Evolutionary conservation across 1,284 basidiomycete species (phyloP).

Genomic region (Cystobasidium pallidum): DNA sequence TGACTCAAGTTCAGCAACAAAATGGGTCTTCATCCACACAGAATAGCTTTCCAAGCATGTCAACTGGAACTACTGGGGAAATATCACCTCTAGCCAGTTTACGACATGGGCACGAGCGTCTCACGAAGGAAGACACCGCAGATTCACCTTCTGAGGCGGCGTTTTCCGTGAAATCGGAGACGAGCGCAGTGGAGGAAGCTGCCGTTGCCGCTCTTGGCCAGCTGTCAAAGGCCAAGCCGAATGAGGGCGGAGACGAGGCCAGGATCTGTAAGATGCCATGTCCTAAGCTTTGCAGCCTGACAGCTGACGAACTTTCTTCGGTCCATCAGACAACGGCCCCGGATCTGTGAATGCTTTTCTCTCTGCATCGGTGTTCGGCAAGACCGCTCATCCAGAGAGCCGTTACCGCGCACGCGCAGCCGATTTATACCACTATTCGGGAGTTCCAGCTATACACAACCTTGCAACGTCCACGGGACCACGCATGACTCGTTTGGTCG

Average conservation of each 20-base stretch:
- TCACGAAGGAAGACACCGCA: conserved; percentile 8
- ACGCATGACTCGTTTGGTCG: conserved; percentile 18
- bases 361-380: conserved; percentile 16
- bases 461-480: conserved; percentile 1
- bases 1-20: conserved; percentile 28
- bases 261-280: conserved; percentile 22
- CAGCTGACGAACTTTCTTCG: neutral
- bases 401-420: conserved; percentile 21
- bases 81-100: neutral
- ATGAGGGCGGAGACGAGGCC: conserved; percentile 37
- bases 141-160: conserved; percentile 6
- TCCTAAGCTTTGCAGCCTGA: neutral
- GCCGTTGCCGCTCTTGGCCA: conserved; percentile 31
- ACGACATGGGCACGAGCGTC: neutral
- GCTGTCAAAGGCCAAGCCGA: conserved; percentile 24
- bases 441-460: conserved; percentile 22
- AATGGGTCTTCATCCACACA: neutral
- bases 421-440: conserved; percentile 19
- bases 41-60: neutral
- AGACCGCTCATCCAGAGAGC: neutral
- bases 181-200: conserved; percentile 27
- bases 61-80: neutral
- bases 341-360: conserved; percentile 32
- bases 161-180: conserved; percentile 15
- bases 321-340: conserved; percentile 40